Base-by-base conservation (phyloP, 176 grass and related monocot genomes). In the Oryza glaberrima region DNA sequence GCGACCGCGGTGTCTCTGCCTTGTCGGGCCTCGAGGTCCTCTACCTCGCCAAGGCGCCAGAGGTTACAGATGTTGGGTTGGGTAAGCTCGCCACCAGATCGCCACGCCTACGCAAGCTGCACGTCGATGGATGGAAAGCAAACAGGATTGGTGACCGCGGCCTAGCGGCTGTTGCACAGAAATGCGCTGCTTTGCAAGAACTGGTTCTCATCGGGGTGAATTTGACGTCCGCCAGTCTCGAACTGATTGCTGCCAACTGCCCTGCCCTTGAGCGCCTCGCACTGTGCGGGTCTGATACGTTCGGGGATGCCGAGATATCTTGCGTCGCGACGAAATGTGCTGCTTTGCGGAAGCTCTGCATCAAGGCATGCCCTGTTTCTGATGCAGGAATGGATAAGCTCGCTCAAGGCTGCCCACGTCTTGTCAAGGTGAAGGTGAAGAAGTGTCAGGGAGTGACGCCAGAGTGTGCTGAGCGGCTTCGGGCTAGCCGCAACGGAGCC, bases 351-450 rank as follows among this genome's bases (percentile, higher is more conserved):
- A 99, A 99, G 90, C 81, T 99, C 11, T 99, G 96, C 74, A 94
- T 99, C 83, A 99, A 99, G 79, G 93, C 91, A 1, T 99, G 96
- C 69, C 96, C 96, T 1, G 91, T 99, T 8, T 90, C 93, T 61
- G 96, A 99, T 0, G 66, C 45, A 4, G 96, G 96, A 65, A 90
- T 99, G 87, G 82, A 87, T 35, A 89, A 91, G 23, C 91, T 99
- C 0, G 94, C 86, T 6, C 78, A 85, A 46, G 96, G 96, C 25
- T 96, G 93, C 81, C 96, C 96, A 6, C 91, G 86, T 13, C 85
- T 99, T 56, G 96, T 94, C 47, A 99, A 99, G 86, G 91, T 99
- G 61, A 99, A 99, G 88, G 86, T 99, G 65, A 99, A 99, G 84
- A 96, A 93, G 79, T 99, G 96, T 13, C 90, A 88, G 0, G 71